Base-by-base conservation (phyloP, 139 green algal genomes). In the Picochlorum sp. region DNA sequence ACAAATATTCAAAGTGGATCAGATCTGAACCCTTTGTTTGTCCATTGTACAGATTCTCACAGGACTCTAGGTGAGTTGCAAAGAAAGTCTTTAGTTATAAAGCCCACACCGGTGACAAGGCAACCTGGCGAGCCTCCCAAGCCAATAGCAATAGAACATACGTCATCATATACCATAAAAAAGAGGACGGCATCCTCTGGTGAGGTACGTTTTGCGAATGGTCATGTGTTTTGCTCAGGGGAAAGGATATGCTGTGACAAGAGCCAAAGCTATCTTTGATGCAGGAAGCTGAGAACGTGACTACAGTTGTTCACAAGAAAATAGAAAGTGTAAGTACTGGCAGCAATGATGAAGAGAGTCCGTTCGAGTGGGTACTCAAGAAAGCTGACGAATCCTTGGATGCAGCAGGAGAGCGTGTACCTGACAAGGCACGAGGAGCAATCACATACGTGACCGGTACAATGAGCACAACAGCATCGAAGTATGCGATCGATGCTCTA, bases 361-460 rank as follows among this genome's bases (percentile, higher is more conserved):
- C 69, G 7, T 22, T 77, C 30, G 58, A 75, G 25, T 77, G 69
- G 69, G 50, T 61, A 32, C 51, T 77, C 39, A 50, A 50, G 13
- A 65, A 74, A 50, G 59, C 61, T 3, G 70, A 77, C 39, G 36
- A 69, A 47, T 55, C 51, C 18, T 39, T 77, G 22, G 70, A 75
- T 36, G 52, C 74, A 26, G 63, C 65, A 18, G 70, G 70, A 31
- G 29, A 58, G 8, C 56, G 63, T 25, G 63, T 65, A 8, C 65
- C 70, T 18, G 50, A 55, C 13, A 53, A 53, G 39, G 70, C 60
- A 12, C 67, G 63, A 32, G 36, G 43, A 2, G 14, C 64, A 1
- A 61, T 60, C 25, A 44, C 53, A 7, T 32, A 65, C 7, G 61
- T 65, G 6, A 58, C 31, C 0, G 65, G 65, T 2, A 66, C 65